These are phyloP conservation scores for Kitagawia praeruptora DNA, from an alignment of 129 eudicot species.

Conservation along the genomic window DNA sequence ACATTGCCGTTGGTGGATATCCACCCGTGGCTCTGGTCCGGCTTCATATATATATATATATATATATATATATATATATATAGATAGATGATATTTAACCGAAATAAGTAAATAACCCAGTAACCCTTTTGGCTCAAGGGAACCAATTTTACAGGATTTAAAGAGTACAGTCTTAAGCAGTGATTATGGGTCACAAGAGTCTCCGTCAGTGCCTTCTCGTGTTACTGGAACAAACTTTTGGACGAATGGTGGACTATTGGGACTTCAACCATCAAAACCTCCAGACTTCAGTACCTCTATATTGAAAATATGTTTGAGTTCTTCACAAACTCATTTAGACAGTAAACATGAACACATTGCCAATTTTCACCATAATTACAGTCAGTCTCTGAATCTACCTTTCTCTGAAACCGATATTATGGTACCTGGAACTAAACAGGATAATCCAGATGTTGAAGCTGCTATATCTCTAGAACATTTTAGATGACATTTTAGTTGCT, in stretches of 20 bases:
- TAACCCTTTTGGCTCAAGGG: slow-evolving; percentile 20
- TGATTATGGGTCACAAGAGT: slow-evolving; percentile 27
- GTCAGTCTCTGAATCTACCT: slow-evolving; percentile 3
- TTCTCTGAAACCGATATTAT: not conserved
- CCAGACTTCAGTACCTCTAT: slow-evolving; percentile 46
- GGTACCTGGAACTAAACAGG: slow-evolving; percentile 18
- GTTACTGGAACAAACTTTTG: slow-evolving; percentile 52
- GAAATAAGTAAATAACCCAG: too few relatives aligned
- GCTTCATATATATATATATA: too few relatives aligned
- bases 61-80: too few relatives aligned
- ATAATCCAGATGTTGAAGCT: slow-evolving; percentile 17
- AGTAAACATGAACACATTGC: slow-evolving; percentile 17
- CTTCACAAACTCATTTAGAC: slow-evolving; percentile 20
- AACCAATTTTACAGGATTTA: slow-evolving; percentile 13
- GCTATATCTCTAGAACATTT: slow-evolving; percentile 11
- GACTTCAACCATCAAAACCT: slow-evolving; percentile 93
- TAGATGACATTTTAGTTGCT: too few relatives aligned
- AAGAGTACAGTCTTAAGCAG: slow-evolving; percentile 13
- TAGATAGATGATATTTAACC: too few relatives aligned
- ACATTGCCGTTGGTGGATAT: too few relatives aligned
- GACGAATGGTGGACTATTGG: slow-evolving; percentile 91
- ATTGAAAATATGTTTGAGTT: slow-evolving; percentile 18
- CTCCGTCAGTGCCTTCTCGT: slow-evolving; percentile 33
- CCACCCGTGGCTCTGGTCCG: too few relatives aligned
- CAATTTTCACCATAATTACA: slow-evolving; percentile 12